Conservation (phyloP, 129 eudicot species). For the Artemisia tridentata region DNA sequence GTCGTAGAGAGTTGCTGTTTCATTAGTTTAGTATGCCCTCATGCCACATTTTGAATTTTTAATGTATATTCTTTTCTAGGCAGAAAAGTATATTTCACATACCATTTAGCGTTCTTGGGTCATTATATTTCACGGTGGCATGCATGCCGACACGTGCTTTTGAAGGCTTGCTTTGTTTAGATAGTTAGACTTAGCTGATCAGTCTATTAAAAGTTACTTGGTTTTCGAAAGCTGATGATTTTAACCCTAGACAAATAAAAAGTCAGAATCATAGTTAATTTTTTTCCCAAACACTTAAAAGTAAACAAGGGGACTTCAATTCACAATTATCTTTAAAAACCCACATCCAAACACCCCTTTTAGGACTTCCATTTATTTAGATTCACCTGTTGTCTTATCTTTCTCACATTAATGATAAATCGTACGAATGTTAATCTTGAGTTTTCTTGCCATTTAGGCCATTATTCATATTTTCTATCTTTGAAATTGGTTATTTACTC, state of each 20-base stretch:
- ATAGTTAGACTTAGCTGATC: neutral
- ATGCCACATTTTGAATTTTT: neutral
- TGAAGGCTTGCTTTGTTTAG: constrained; percentile 1
- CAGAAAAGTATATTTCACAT: neutral
- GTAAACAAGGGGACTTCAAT: constrained; percentile 1
- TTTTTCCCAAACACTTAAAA: neutral
- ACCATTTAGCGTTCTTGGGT: neutral
- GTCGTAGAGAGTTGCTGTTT: constrained; percentile 2
- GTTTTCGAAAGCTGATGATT: neutral
- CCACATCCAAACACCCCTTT: neutral
- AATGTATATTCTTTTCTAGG: neutral
- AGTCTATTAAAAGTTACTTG: neutral
- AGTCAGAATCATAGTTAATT: constrained; percentile 14
- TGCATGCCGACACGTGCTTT: neutral
- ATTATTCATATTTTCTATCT: neutral
- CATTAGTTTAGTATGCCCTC: constrained; percentile 7
- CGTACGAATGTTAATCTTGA: neutral
- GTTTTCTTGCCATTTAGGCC: constrained; percentile 8
- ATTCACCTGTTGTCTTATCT: constrained; percentile 7
- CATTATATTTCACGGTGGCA: neutral
- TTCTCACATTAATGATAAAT: constrained; percentile 10
- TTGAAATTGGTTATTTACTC: neutral
- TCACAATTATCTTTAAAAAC: neutral
- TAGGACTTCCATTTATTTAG: neutral
- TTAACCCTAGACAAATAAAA: neutral